These are phyloP conservation scores for Coemansia sp. DNA, from an alignment of 192 early-diverging fungal genomes.

Conservation along the genomic window DNA sequence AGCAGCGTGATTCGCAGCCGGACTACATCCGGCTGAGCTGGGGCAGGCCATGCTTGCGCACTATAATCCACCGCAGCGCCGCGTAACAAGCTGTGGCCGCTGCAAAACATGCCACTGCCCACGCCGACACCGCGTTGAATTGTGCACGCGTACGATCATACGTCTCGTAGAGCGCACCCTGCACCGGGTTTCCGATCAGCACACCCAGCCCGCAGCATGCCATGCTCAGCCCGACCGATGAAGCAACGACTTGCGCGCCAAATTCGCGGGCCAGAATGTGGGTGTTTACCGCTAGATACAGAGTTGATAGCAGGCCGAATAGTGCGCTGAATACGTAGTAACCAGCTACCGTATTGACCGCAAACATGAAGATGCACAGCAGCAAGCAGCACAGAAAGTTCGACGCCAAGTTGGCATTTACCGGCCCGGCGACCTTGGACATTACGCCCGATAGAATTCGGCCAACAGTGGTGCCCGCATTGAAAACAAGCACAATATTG, in stretches of 20 bases:
- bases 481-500: constrained; percentile 12
- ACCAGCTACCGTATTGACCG: constrained; percentile 1
- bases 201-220: constrained; percentile 18
- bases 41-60: neutral
- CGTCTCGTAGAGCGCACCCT: constrained; percentile 10
- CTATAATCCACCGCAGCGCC: neutral
- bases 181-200: constrained; percentile 11
- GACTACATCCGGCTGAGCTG: neutral
- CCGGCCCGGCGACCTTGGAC: neutral
- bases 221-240: constrained; percentile 19
- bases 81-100: neutral
- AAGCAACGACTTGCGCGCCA: constrained; percentile 7
- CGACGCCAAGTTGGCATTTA: constrained; percentile 8
- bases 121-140: constrained; percentile 10
- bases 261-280: constrained; percentile 16
- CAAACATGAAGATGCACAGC: constrained; percentile 6
- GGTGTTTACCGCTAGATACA: constrained; percentile 14
- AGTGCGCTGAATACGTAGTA: constrained; percentile 9
- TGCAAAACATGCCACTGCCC: constrained; percentile 13
- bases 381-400: neutral
- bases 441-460: constrained; percentile 4
- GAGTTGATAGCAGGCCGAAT: constrained; percentile 7
- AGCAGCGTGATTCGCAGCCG: too few relatives aligned
- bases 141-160: neutral
- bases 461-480: constrained; percentile 14